A percentile compares a stretch with the other conserved stretches of the same genome.
These are phyloP conservation scores for Sporothrix pallida DNA, from an alignment of 2,329 filamentous ascomycete species.

Conservation along the genomic window DNA sequence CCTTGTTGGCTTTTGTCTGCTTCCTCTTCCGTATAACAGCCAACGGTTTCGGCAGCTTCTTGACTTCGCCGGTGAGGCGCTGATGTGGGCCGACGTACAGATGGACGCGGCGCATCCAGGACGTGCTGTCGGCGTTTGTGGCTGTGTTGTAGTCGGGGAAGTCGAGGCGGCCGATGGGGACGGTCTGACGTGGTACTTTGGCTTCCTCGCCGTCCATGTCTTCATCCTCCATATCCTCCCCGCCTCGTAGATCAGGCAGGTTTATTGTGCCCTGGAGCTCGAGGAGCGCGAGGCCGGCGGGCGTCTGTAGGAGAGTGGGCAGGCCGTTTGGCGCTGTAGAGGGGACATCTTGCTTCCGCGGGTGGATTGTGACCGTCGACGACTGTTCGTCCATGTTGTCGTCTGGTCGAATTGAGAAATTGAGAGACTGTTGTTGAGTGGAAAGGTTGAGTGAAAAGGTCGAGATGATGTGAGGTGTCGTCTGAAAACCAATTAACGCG, in stretches of 20 bases:
- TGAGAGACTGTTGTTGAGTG: not conserved
- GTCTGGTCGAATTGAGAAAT: not conserved
- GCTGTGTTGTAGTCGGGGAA: slow-evolving; percentile 64
- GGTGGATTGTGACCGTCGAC: slow-evolving; percentile 50
- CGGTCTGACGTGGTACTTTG: slow-evolving; percentile 37
- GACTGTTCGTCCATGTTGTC: slow-evolving; percentile 17
- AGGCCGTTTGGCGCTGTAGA: slow-evolving; percentile 59
- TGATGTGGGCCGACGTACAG: slow-evolving; percentile 90
- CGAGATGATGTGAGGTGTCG: not conserved
- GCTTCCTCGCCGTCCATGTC: not conserved
- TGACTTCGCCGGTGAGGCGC: slow-evolving; percentile 85
- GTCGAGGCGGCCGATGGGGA: slow-evolving; percentile 52
- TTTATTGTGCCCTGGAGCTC: slow-evolving; percentile 95
- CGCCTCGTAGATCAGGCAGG: slow-evolving; percentile 44
- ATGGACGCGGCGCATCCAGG: slow-evolving; percentile 90
- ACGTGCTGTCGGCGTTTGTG: slow-evolving; percentile 54
- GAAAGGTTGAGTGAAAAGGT: too few species aligned
- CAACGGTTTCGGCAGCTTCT: slow-evolving; percentile 78
- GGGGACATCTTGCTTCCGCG: slow-evolving; percentile 37
- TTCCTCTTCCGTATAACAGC: slow-evolving; percentile 75
- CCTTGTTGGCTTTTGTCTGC: slow-evolving; percentile 46
- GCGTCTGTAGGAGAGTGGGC: slow-evolving; percentile 84
- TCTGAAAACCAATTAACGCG: slow-evolving; percentile 27
- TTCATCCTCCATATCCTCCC: slow-evolving; percentile 36
- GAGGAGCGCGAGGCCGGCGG: slow-evolving; percentile 84